Base-by-base conservation (phyloP, 2,329 filamentous ascomycete genomes). In the Chaetomiaceae sp. region DNA sequence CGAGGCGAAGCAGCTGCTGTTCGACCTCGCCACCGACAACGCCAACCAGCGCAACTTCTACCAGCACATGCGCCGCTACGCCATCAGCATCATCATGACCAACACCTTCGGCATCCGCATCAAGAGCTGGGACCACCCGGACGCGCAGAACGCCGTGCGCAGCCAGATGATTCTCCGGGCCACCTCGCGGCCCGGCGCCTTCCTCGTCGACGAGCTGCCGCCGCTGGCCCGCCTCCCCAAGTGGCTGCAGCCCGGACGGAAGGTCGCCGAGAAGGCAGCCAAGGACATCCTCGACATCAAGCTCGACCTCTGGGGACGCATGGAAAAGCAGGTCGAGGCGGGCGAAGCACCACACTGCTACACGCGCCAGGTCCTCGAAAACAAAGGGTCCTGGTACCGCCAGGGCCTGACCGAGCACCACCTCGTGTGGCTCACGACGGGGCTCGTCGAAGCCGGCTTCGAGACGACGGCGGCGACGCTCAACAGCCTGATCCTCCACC, bases 1-100 rank as follows among this genome's bases (percentile, higher is more conserved):
- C 47, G 70, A 73, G 56, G 58, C 63, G 0, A 72, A 69, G 52
- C 66, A 72, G 52, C 51, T 74, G 29, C 50, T 72, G 4, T 62
- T 61, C 47, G 68, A 73, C 44, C 49, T 74, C 0, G 48, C 64
- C 12, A 60, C 54, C 3, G 56, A 65, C 30, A 66, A 65, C 42
- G 58, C 52, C 1, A 56, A 59, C 22, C 51, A 62, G 12, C 36
- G 36, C 6, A 49, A 58, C n/a, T 65, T 64, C 41, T 55, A 60
- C 42, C 37, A 48, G 50, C 60, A 65, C 42, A 45, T 63, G 20
- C 58, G 61, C 11, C 58, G 62, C 17, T 62, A 53, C 37, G 46
- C 56, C n/a, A 56, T 61, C 39, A 57, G 53, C 45, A 60, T 61
- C 40, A 53, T 61, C 33, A 60, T 60, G 52, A 61, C 60, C 3